These are phyloP conservation scores for Arthrinium puccinioides DNA, from an alignment of 2,329 filamentous ascomycete genomes.

Conservation along the genomic window DNA sequence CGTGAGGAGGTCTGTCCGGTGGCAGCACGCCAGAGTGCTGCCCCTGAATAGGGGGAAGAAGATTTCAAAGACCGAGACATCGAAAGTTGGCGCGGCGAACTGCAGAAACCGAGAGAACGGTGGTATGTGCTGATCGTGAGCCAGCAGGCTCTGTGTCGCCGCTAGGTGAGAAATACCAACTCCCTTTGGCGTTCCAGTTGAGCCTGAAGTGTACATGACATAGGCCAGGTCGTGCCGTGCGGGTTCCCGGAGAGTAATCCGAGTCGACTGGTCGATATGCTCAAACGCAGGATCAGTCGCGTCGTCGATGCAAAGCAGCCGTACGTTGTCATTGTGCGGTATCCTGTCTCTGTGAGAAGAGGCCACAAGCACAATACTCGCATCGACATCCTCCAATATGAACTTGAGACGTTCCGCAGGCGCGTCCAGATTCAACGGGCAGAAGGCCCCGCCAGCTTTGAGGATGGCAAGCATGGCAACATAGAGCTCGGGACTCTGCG, in stretches of 20 bases:
- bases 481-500: conserved; percentile 73
- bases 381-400: conserved; percentile 70
- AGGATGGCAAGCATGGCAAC: conserved; percentile 69
- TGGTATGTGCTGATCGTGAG: conserved; percentile 74
- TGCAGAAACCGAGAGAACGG: conserved; percentile 74
- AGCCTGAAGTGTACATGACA: conserved; percentile 90
- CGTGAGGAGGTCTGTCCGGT: conserved; percentile 62
- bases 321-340: conserved; percentile 19
- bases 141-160: conserved; percentile 73
- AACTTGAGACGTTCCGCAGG: conserved; percentile 72
- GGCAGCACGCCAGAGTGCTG: conserved; percentile 64
- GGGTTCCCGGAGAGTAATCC: neutral
- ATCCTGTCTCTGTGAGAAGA: conserved; percentile 34
- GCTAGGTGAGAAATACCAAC: conserved; percentile 76
- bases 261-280: neutral
- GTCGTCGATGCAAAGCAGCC: conserved; percentile 2
- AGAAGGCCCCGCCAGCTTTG: conserved; percentile 79
- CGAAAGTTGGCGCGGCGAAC: conserved; percentile 87
- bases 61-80: conserved; percentile 91
- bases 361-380: conserved; percentile 61
- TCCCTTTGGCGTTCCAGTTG: conserved; percentile 83
- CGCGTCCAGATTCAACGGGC: conserved; percentile 72
- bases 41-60: conserved; percentile 80
- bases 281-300: neutral
- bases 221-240: conserved; percentile 57